Conservation (phyloP, 257 asterid species). For the Parsonsia alboflavescens region DNA sequence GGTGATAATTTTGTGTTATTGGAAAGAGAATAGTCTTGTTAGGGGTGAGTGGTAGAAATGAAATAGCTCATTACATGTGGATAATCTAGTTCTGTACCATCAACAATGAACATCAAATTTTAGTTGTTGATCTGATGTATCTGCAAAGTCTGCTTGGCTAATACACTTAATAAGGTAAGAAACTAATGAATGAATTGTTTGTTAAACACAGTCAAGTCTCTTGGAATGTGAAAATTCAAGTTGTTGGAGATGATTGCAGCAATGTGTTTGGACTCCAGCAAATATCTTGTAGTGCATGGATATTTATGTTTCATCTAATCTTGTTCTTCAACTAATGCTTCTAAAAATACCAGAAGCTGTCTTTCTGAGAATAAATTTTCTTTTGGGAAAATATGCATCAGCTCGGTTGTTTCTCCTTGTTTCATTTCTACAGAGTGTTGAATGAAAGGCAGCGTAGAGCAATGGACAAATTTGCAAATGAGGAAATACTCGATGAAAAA, state of each 20-base stretch:
- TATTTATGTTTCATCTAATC: not conserved
- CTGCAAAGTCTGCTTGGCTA: not conserved
- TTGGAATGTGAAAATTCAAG: not conserved
- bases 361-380: not conserved
- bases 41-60: not conserved
- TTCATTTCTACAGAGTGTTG: slow-evolving; percentile 40
- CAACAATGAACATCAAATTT: not conserved
- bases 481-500: slow-evolving; percentile 44
- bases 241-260: not conserved
- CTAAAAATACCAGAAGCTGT: not conserved
- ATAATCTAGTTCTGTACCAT: not conserved
- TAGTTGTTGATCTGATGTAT: not conserved
- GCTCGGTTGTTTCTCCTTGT: slow-evolving; percentile 1
- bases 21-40: not conserved
- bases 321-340: not conserved
- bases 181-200: not conserved
- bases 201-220: not conserved
- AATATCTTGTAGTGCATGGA: not conserved
- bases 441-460: slow-evolving; percentile 65
- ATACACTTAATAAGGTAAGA: not conserved
- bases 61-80: not conserved
- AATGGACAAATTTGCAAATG: slow-evolving; percentile 77
- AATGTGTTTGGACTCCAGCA: not conserved
- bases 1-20: not conserved
- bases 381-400: not conserved